phyloP scores from a whole-genome alignment of 306 rosid species.

The Cicer cuneatum region DNA sequence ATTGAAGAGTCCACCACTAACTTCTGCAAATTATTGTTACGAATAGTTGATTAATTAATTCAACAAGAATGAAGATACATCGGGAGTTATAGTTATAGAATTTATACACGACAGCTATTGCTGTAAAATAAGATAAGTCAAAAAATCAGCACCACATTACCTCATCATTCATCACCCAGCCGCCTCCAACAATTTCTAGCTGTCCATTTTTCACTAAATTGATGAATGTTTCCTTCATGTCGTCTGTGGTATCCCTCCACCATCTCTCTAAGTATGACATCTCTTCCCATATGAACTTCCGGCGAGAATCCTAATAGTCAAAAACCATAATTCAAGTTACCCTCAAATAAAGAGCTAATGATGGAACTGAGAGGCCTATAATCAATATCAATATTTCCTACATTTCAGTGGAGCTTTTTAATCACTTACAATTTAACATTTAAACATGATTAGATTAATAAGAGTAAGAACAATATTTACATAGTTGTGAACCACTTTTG shows the following conservation, averaged over 20 bases:
- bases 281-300: constrained; percentile 99
- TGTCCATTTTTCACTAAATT: constrained; percentile 83
- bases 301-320: constrained; percentile 71
- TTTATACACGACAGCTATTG: background rate
- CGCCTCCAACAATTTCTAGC: constrained; percentile 99
- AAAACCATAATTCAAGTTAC: constrained; percentile 28
- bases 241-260: constrained; percentile 92
- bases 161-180: constrained; percentile 99
- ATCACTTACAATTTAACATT: constrained; percentile 8
- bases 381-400: constrained; percentile 1
- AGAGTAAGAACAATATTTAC: background rate
- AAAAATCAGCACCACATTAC: constrained; percentile 52
- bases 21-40: no score
- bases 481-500: constrained; percentile 2
- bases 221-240: constrained; percentile 65
- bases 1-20: background rate
- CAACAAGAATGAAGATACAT: constrained; percentile 27
- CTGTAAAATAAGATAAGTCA: constrained; percentile 16
- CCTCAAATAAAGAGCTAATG: constrained; percentile 11
- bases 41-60: background rate
- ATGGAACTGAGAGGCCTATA: constrained; percentile 18
- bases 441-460: background rate
- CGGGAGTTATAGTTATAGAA: constrained; percentile 29
- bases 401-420: constrained; percentile 14
- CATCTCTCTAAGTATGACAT: constrained; percentile 98